Conservation (phyloP, 2,329 filamentous ascomycete genomes). For the Colletotrichum musae region DNA sequence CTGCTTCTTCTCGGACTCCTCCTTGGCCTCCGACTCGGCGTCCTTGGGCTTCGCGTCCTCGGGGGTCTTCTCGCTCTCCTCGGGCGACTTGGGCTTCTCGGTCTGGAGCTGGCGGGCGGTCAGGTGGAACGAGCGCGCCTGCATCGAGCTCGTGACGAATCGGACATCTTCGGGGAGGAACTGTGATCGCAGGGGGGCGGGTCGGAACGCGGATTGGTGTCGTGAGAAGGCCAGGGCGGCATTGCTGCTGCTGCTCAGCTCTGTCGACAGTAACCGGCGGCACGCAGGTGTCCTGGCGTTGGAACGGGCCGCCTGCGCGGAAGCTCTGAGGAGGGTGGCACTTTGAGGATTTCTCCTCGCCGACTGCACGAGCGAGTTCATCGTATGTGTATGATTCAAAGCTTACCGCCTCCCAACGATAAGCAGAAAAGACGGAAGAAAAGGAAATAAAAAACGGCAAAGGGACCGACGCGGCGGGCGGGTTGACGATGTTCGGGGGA, state of each 20-base stretch:
- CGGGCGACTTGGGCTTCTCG: slow-evolving; percentile 43
- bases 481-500: slow-evolving; percentile 23
- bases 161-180: slow-evolving; percentile 60
- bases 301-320: slow-evolving; percentile 54
- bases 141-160: slow-evolving; percentile 51
- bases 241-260: slow-evolving; percentile 46
- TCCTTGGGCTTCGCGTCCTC: slow-evolving; percentile 56
- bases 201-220: slow-evolving; percentile 47
- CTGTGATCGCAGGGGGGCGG: slow-evolving; percentile 60
- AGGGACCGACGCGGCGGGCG: slow-evolving; percentile 43
- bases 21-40: slow-evolving; percentile 47
- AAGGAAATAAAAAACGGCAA: slow-evolving; percentile 6
- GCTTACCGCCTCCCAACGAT: slow-evolving; percentile 48
- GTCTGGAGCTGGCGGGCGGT: slow-evolving; percentile 47
- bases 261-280: slow-evolving; percentile 59
- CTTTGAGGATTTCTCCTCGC: slow-evolving; percentile 61
- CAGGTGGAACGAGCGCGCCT: slow-evolving; percentile 57
- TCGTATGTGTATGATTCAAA: slow-evolving; percentile 49
- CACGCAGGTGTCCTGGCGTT: slow-evolving; percentile 63
- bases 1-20: slow-evolving; percentile 51
- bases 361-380: slow-evolving; percentile 61
- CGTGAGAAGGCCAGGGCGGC: slow-evolving; percentile 46
- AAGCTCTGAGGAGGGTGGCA: slow-evolving; percentile 56
- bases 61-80: slow-evolving; percentile 54
- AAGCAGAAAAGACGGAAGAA: slow-evolving; percentile 40